Evolutionary conservation across 2,329 filamentous ascomycete species (phyloP), one percentile per base, ranked within the genome.

Genomic region (Claviceps purpurea): DNA sequence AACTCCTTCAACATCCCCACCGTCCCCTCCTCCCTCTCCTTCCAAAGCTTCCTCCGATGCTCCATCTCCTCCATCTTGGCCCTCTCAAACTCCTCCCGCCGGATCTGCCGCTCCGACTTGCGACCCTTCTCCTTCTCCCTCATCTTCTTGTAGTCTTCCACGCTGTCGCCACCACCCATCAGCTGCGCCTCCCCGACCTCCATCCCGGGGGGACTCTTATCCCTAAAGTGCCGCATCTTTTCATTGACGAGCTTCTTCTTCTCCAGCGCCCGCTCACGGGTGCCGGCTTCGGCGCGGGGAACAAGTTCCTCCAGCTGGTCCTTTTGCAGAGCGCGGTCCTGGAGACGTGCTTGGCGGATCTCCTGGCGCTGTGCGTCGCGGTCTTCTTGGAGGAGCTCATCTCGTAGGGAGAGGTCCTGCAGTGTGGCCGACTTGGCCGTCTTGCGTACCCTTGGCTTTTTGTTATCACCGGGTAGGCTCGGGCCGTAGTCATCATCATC

Each of bases 101-200:
- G 70, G 16, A 93, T 70, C 73, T 96, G 89, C 50, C 90, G 69
- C 67, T 95, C 89, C 59, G 82, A 88, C 75, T 91, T 94, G 69
- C 84, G 84, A 59, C 78, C 72, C 69, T 88, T 79, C 60, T 81
- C 73, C 53, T 73, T 77, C 58, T 79, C 77, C 66, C 85, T 80
- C 64, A 78, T 71, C 60, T 74, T 75, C 71, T 85, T 90, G 57
- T 83, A 81, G 54, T 89, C 85, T 1, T 76, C 78, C n/a, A 83
- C 60, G 13, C 75, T 76, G 47, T 77, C 77, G 45, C 77, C 83
- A 1, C 77, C 83, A 3, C 87, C 87, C 81, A 96, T 85, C 26
- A 97, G 65, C 51, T 94, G 86, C 16, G 73, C 90, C 0, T 77
- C 76, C 72, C 77, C 56, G 67, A 61, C 75, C 0, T 67, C 73